Evolutionary conservation across 805 yeast genomes (phyloP), one percentile per base, ranked within the genome.

Genomic region (Saccharomycopsis microspora): DNA sequence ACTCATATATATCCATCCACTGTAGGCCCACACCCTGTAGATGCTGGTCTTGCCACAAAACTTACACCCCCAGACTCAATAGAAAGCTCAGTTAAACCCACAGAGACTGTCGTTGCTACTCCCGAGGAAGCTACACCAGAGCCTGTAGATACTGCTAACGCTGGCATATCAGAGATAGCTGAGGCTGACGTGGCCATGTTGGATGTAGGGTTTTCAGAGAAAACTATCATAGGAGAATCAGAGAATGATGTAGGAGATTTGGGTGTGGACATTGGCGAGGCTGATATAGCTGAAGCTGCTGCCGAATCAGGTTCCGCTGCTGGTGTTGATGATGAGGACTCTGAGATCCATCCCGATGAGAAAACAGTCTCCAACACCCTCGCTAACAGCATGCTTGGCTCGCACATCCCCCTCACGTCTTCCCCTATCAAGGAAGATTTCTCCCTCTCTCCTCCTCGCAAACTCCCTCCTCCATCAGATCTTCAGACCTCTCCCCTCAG

Each of bases 401-500:
- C 39, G 10, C 19, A 38, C 11, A 39, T 45, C 4, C 54, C 54
- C 8, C 48, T 51, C 4, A 51, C 54, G 9, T 51, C 54, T 9
- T 51, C 54, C n/a, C 54, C 54, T n/a, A 42, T 51, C 6, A 48
- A 45, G 35, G 36, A 34, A 34, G 8, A 8, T 34, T 34, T 34
- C 36, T 34, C 36, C n/a, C 8, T n/a, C n/a, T 34, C 36, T n/a
- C 36, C 36, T 9, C 8, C 36, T 9, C 8, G 36, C 8, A 34
- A 34, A n/a, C 32, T 51, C 28, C 52, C 54, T 4, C 36, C 45
- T 19, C 52, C 54, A 9, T 29, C 43, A 30, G 38, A 40, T 5
- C 27, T 51, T 9, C 30, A 30, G 4, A 48, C 50, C 29, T 51
- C 54, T 3, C 54, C 54, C n/a, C 41, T 51, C 10, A 32, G 54